Percentiles rank a stretch among this genome's conserved stretches.
These are phyloP conservation scores for Cyclanthera cordifolia DNA, from an alignment of 306 rosid species.

Conservation along the genomic window DNA sequence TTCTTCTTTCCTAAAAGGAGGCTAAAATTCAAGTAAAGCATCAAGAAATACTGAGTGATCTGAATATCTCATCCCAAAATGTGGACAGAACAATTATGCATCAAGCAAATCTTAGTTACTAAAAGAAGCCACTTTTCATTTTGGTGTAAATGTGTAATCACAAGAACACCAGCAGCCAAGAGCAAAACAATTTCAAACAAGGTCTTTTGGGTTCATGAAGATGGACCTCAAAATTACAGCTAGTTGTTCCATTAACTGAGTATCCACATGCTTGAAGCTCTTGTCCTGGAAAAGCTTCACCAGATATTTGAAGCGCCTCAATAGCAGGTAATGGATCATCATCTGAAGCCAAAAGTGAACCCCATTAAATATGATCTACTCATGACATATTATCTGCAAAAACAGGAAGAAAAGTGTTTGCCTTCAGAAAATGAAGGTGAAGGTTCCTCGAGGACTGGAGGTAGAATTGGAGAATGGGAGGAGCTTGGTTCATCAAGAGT, in stretches of 20 bases:
- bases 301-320: slow-evolving; percentile 76
- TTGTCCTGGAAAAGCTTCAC: slow-evolving; percentile 78
- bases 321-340: slow-evolving; percentile 92
- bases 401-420: slow-evolving; percentile 15
- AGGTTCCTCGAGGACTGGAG: slow-evolving; percentile 87
- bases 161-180: background rate
- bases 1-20: background rate
- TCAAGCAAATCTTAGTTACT: background rate
- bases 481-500: slow-evolving; percentile 59
- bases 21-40: background rate
- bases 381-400: background rate
- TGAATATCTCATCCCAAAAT: slow-evolving; percentile 1
- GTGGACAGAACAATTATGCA: background rate
- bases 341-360: slow-evolving; percentile 59
- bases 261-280: slow-evolving; percentile 84
- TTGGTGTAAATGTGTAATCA: background rate
- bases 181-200: background rate
- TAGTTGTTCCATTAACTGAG: slow-evolving; percentile 83
- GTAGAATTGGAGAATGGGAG: slow-evolving; percentile 54
- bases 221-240: slow-evolving; percentile 89
- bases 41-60: background rate
- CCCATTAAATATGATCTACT: slow-evolving; percentile 20
- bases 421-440: slow-evolving; percentile 96
- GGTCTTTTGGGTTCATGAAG: slow-evolving; percentile 11
- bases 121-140: background rate